These are phyloP conservation scores for Paspalum notatum DNA, from an alignment of 176 grass and related monocot genomes.

Conservation along the genomic window DNA sequence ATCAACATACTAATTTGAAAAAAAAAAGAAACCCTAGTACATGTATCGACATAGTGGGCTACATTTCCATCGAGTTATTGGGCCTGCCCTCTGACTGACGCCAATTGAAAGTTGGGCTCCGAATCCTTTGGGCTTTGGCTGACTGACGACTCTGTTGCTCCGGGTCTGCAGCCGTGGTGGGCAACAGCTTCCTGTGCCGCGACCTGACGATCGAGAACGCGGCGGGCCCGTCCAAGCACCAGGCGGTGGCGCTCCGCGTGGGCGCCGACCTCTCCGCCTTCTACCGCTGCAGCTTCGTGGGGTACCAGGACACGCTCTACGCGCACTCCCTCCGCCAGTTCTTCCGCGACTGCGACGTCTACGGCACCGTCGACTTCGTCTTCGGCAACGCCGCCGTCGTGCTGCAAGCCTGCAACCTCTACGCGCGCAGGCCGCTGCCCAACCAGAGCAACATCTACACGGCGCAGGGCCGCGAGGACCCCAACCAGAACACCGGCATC, in stretches of 20 bases:
- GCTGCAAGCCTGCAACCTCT: constrained; percentile 75
- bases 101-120: no score
- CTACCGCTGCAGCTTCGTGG: constrained; percentile 79
- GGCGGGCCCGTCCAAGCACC: constrained; percentile 68
- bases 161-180: constrained; percentile 60
- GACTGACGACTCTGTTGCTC: background rate
- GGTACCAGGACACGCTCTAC: constrained; percentile 94
- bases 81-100: background rate
- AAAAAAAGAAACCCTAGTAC: no score
- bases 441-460: constrained; percentile 77
- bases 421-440: constrained; percentile 55
- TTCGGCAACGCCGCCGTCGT: constrained; percentile 84
- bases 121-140: background rate
- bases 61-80: no score
- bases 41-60: no score
- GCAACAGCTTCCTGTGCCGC: constrained; percentile 64
- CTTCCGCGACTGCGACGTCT: constrained; percentile 82
- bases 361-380: constrained; percentile 82
- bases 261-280: constrained; percentile 66
- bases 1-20: no score
- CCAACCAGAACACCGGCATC: constrained; percentile 91
- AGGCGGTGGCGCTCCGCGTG: constrained; percentile 74
- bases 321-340: constrained; percentile 83
- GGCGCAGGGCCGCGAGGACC: constrained; percentile 76
- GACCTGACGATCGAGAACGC: constrained; percentile 84